Percentiles rank a stretch among this genome's conserved stretches.
These are phyloP conservation scores for Cornus florida DNA, from an alignment of 148 eudicot species.

Conservation along the genomic window DNA sequence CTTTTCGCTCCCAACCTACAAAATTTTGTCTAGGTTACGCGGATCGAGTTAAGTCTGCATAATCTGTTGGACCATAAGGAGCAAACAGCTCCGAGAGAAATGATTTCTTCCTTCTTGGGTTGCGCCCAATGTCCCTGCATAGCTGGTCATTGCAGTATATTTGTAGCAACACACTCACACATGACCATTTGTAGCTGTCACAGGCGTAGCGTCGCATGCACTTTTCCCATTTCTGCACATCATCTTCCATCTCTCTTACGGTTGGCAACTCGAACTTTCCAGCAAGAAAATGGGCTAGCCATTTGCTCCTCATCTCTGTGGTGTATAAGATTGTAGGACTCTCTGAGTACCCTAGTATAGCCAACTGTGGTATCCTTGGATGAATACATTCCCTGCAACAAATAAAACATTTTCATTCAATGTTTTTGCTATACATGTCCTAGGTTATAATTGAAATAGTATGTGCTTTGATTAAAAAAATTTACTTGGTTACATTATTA, in stretches of 20 bases:
- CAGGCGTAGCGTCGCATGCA: conserved; percentile 19
- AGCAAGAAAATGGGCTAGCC: conserved; percentile 41
- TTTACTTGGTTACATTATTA: no score
- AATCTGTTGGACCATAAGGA: conserved; percentile 32
- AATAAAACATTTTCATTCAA: no score
- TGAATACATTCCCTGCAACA: conserved; percentile 48
- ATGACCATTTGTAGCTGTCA: conserved; percentile 26
- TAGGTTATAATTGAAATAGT: no score
- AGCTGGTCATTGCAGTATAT: conserved; percentile 41
- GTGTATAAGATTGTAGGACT: conserved; percentile 33
- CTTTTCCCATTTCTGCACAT: conserved; percentile 29
- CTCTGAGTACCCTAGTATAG: conserved; percentile 43
- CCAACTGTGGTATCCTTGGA: conserved; percentile 49
- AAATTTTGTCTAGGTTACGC: no score
- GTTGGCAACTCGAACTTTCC: conserved; percentile 41
- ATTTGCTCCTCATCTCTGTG: conserved; percentile 40
- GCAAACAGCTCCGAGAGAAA: conserved; percentile 30
- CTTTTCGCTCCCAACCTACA: no score
- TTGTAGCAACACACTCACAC: conserved; percentile 34
- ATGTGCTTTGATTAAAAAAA: no score
- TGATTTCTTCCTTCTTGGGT: conserved; percentile 37
- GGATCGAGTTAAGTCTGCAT: background rate
- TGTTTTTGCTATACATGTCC: no score
- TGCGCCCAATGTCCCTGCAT: conserved; percentile 41
- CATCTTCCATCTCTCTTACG: conserved; percentile 41